phyloP scores from a whole-genome alignment of 2,329 filamentous ascomycete genomes.

The Trichoderma semiorbis region DNA sequence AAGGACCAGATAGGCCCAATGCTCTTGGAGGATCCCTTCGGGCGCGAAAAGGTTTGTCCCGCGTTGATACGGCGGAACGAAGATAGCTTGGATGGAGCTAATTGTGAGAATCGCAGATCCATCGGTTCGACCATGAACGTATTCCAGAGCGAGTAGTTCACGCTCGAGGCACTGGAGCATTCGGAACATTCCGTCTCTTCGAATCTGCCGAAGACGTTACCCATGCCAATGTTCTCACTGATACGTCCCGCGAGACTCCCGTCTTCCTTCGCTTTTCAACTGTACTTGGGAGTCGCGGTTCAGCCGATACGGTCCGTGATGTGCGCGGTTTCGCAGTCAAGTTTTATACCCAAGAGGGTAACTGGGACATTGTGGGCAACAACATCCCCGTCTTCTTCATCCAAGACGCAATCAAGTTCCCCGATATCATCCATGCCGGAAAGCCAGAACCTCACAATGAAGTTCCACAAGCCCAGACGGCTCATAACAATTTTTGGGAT shows the following conservation, averaged over 20 bases:
- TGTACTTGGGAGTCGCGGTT: slow-evolving; percentile 69
- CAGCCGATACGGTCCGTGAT: slow-evolving; percentile 82
- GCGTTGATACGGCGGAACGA: too few relatives aligned
- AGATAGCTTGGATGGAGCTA: background rate
- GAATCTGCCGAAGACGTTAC: slow-evolving; percentile 66
- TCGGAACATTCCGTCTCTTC: slow-evolving; percentile 66
- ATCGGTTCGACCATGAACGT: slow-evolving; percentile 66
- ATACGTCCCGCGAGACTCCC: slow-evolving; percentile 49
- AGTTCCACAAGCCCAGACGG: slow-evolving; percentile 66
- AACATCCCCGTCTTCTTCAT: slow-evolving; percentile 70
- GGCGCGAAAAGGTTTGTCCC: slow-evolving; percentile 62
- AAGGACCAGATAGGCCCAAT: slow-evolving; percentile 62
- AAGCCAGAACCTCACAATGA: slow-evolving; percentile 64
- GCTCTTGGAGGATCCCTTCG: slow-evolving; percentile 69
- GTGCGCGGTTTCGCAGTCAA: slow-evolving; percentile 65
- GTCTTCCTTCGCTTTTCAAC: slow-evolving; percentile 65
- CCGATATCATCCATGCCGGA: slow-evolving; percentile 62
- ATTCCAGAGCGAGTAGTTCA: slow-evolving; percentile 66
- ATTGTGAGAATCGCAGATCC: slow-evolving; percentile 47
- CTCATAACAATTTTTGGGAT: slow-evolving; percentile 77
- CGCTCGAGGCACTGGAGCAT: slow-evolving; percentile 65
- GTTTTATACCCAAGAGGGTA: slow-evolving; percentile 68
- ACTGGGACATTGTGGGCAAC: slow-evolving; percentile 65
- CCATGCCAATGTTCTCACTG: slow-evolving; percentile 58
- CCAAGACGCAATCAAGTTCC: slow-evolving; percentile 64